Evolutionary conservation across 1,284 basidiomycete species (phyloP).

Genomic region (Somion occarium): DNA sequence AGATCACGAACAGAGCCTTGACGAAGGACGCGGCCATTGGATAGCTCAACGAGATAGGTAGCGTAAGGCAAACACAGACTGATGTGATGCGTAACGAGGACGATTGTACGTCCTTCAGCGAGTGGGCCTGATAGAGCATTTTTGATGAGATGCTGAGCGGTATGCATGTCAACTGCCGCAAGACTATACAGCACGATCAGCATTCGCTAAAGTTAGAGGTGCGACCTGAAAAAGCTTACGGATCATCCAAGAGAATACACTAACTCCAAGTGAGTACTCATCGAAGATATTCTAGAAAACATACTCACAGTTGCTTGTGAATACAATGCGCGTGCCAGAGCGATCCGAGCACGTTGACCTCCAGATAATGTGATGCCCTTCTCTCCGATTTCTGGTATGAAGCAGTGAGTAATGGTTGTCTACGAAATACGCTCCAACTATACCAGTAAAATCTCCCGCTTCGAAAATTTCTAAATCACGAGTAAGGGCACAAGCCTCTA

Average conservation of each 20-base stretch:
- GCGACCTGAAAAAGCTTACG: slow-evolving; percentile 52
- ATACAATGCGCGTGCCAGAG: slow-evolving; percentile 63
- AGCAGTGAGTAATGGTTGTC: neutral
- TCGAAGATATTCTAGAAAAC: neutral
- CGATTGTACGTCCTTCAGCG: slow-evolving; percentile 62
- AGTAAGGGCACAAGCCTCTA: slow-evolving; percentile 77
- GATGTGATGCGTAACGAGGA: slow-evolving; percentile 87
- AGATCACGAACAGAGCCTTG: slow-evolving; percentile 56
- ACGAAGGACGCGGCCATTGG: slow-evolving; percentile 53
- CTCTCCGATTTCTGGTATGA: slow-evolving; percentile 58
- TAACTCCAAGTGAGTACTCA: slow-evolving; percentile 26
- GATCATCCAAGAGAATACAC: slow-evolving; percentile 84
- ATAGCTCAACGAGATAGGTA: slow-evolving; percentile 63
- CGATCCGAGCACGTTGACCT: slow-evolving; percentile 78
- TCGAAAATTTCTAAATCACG: slow-evolving; percentile 74
- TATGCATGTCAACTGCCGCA: slow-evolving; percentile 88
- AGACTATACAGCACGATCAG: slow-evolving; percentile 39
- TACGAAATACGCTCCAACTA: slow-evolving; percentile 5
- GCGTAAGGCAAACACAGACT: slow-evolving; percentile 62
- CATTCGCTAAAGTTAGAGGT: neutral
- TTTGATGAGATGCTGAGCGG: slow-evolving; percentile 68
- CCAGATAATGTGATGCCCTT: slow-evolving; percentile 80
- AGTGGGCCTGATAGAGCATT: slow-evolving; percentile 62
- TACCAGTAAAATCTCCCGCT: slow-evolving; percentile 79
- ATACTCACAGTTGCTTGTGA: slow-evolving; percentile 50